Evolutionary conservation across 2,329 filamentous ascomycete genomes (phyloP), one percentile per base, ranked within the genome.

Genomic region (Didymella lethalis): DNA sequence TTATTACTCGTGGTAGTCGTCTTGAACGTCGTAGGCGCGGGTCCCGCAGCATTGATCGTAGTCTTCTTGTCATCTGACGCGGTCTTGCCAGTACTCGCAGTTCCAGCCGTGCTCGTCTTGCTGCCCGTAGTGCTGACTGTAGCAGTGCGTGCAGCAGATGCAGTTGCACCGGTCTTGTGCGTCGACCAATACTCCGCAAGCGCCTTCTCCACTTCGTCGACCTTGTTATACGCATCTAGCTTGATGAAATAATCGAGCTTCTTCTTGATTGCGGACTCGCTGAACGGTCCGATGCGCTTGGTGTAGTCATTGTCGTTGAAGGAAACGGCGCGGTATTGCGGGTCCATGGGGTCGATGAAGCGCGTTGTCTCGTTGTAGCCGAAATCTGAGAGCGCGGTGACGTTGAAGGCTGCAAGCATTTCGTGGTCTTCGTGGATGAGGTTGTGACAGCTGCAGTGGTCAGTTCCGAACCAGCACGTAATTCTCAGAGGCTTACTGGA

Each of bases 351-450:
- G 49, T 75, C 71, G 29, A 69, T 66, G 52, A 74, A 71, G n/a
- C 67, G 64, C 5, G 74, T 77, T 28, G 69, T 73, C 31, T 77
- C 72, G 6, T 62, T 55, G 36, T 76, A 76, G 2, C 74, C 73
- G 31, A 62, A 72, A 46, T 73, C 58, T 2, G 38, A 36, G 3
- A 81, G 70, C 1, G 61, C 64, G 1, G 77, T 77, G 31, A 79
- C 73, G 57, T 81, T 79, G 66, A 81, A 79, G 0, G 75, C 79
- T 5, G 71, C 79, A 72, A 81, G 75, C 79, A 81, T 80, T 36
- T 77, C 74, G 55, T 80, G 69, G 59, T 81, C 79, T 64, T 81
- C 79, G 66, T 81, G 79, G 48, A 81, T 72, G 5, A 81, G 67
- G 51, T 81, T 80, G 67, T 81, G 79, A 74, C 77, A 78, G 51